A percentile compares a stretch with the other conserved stretches of the same genome.
phyloP scores from a whole-genome alignment of 2,329 filamentous ascomycete genomes.

The Sporothrix humicola region DNA sequence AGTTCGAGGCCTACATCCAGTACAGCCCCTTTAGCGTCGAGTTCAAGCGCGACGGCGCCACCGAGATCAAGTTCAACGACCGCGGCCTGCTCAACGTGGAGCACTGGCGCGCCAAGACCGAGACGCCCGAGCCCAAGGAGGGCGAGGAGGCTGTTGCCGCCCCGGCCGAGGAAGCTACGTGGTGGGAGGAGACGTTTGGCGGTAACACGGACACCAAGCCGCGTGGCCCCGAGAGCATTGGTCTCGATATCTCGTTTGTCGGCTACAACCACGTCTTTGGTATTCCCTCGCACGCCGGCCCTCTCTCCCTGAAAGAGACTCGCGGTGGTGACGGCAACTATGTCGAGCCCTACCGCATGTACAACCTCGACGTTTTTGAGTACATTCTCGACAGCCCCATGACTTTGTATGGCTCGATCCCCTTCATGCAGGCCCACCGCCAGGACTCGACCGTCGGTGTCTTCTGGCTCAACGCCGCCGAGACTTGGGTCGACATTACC shows the following conservation, averaged over 20 bases:
- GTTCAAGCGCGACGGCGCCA: slow-evolving; percentile 81
- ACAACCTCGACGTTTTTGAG: slow-evolving; percentile 97
- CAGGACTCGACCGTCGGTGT: slow-evolving; percentile 93
- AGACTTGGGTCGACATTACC: slow-evolving; percentile 95
- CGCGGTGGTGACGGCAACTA: slow-evolving; percentile 86
- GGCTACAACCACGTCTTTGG: slow-evolving; percentile 93
- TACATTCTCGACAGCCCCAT: slow-evolving; percentile 97
- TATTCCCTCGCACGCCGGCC: slow-evolving; percentile 89
- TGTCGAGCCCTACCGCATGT: slow-evolving; percentile 87
- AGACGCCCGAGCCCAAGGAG: slow-evolving; percentile 63
- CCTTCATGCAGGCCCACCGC: slow-evolving; percentile 96
- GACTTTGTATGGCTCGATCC: slow-evolving; percentile 97
- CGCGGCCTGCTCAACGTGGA: slow-evolving; percentile 91
- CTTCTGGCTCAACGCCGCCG: slow-evolving; percentile 96
- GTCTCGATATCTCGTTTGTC: slow-evolving; percentile 87
- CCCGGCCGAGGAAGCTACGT: slow-evolving; percentile 81
- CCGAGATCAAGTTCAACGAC: slow-evolving; percentile 87
- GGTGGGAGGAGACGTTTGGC: slow-evolving; percentile 97
- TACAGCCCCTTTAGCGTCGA: slow-evolving; percentile 84
- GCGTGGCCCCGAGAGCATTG: slow-evolving; percentile 90
- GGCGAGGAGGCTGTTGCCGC: slow-evolving; percentile 50
- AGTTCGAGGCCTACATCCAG: slow-evolving; percentile 81
- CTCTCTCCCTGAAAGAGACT: slow-evolving; percentile 87
- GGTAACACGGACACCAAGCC: slow-evolving; percentile 96
- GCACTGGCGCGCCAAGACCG: slow-evolving; percentile 90